phyloP scores from a whole-genome alignment of 352 stramenopile genomes.

The Phytophthora rubi region DNA sequence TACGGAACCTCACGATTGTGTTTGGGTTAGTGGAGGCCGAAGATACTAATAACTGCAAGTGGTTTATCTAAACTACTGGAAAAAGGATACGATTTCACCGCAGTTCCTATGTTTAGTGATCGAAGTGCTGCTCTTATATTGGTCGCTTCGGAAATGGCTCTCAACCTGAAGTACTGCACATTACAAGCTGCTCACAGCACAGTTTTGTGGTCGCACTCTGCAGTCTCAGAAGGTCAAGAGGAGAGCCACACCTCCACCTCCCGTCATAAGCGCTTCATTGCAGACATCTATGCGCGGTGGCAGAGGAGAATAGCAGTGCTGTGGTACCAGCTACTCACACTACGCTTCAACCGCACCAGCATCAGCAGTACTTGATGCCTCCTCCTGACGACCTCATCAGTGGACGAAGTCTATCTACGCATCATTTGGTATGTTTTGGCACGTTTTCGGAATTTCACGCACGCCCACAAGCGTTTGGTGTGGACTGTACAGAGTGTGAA shows the following conservation, averaged over 20 bases:
- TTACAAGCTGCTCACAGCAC: conserved; percentile 60
- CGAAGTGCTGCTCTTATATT: background rate
- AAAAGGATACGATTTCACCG: background rate
- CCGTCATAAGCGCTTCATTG: conserved; percentile 3
- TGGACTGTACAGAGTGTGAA: background rate
- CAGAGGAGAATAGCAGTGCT: conserved; percentile 17
- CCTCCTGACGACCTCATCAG: conserved; percentile 58
- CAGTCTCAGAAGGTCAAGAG: conserved; percentile 82
- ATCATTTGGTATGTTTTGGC: background rate
- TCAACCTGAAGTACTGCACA: background rate
- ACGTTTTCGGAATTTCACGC: background rate
- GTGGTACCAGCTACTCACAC: conserved; percentile 8
- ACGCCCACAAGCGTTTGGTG: background rate
- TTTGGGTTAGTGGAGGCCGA: background rate
- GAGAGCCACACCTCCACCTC: background rate
- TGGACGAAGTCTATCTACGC: conserved; percentile 46
- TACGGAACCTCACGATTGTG: background rate
- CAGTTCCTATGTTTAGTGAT: background rate
- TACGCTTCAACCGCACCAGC: conserved; percentile 22
- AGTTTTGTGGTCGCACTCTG: conserved; percentile 77
- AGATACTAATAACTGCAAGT: background rate
- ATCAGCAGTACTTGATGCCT: conserved; percentile 54
- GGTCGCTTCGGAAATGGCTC: background rate
- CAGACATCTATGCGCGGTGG: conserved; percentile 8
- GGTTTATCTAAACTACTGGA: background rate